Conservation (phyloP, 2,329 filamentous ascomycete genomes). For the Pseudogymnoascus sp. region DNA sequence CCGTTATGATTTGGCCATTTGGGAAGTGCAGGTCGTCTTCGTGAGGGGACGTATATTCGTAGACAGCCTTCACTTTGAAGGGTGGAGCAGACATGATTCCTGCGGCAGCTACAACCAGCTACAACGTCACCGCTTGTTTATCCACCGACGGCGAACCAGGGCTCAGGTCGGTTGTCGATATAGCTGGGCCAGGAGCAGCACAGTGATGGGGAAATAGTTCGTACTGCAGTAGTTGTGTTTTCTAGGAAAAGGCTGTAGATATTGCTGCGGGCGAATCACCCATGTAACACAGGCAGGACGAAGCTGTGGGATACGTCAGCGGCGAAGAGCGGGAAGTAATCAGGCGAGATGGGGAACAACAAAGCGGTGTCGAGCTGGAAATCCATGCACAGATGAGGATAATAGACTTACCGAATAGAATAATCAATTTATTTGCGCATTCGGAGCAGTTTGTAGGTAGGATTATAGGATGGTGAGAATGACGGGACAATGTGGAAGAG, state of each 20-base stretch:
- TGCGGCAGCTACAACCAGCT: not conserved
- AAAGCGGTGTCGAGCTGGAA: not conserved
- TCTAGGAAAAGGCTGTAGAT: not conserved
- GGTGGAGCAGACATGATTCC: slow-evolving; percentile 59
- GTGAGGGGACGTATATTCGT: slow-evolving; percentile 86
- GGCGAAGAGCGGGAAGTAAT: not conserved
- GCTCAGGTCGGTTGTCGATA: slow-evolving; percentile 5
- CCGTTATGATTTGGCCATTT: slow-evolving; percentile 82
- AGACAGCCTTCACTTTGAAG: slow-evolving; percentile 94
- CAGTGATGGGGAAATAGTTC: not conserved
- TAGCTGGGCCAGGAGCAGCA: slow-evolving; percentile 1
- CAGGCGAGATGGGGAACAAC: not conserved
- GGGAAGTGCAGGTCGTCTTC: slow-evolving; percentile 90
- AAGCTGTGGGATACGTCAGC: slow-evolving; percentile 9
- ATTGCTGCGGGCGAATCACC: slow-evolving; percentile 1
- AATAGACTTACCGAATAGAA: not conserved
- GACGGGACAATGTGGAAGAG: not conserved
- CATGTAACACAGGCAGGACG: slow-evolving; percentile 2
- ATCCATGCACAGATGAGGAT: not conserved
- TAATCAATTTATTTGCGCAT: slow-evolving; percentile 2
- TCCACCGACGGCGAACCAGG: slow-evolving; percentile 2
- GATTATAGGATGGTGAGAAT: not conserved
- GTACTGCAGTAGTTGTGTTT: not conserved
- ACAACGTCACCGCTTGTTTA: slow-evolving; percentile 11
- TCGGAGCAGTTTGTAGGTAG: not conserved